Conservation (phyloP, 805 yeast species). For the Debaryomyces tyrocola region DNA sequence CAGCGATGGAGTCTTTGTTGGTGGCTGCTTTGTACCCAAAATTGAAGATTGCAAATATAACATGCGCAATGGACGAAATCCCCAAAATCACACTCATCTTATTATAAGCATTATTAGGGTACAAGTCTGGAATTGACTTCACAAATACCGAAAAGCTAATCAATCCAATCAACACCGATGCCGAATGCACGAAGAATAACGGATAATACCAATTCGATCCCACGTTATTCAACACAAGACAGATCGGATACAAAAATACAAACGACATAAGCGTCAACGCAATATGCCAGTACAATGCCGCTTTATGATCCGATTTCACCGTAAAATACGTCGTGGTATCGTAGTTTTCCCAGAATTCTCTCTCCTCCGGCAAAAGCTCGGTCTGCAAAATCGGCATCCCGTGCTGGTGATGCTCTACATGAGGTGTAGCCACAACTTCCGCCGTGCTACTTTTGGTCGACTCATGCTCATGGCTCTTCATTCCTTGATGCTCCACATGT, state of each 20-base stretch:
- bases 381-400: constrained; percentile 76
- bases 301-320: constrained; percentile 46
- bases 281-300: constrained; percentile 58
- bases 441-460: constrained; percentile 5
- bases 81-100: constrained; percentile 64
- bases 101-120: constrained; percentile 74
- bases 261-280: constrained; percentile 43
- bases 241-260: constrained; percentile 63
- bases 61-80: constrained; percentile 53
- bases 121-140: constrained; percentile 58
- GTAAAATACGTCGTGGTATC: constrained; percentile 76
- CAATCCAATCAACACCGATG: constrained; percentile 49
- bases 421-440: constrained; percentile 30
- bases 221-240: constrained; percentile 62
- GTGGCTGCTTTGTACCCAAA: constrained; percentile 32
- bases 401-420: constrained; percentile 48
- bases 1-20: constrained; percentile 1
- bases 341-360: constrained; percentile 74
- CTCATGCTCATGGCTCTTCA: no score
- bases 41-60: constrained; percentile 50
- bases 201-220: constrained; percentile 60
- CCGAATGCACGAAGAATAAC: constrained; percentile 50
- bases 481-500: no score
- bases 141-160: constrained; percentile 57
- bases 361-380: constrained; percentile 67